phyloP scores from a whole-genome alignment of 2,329 filamentous ascomycete species.

The Exophiala aquamarina region DNA sequence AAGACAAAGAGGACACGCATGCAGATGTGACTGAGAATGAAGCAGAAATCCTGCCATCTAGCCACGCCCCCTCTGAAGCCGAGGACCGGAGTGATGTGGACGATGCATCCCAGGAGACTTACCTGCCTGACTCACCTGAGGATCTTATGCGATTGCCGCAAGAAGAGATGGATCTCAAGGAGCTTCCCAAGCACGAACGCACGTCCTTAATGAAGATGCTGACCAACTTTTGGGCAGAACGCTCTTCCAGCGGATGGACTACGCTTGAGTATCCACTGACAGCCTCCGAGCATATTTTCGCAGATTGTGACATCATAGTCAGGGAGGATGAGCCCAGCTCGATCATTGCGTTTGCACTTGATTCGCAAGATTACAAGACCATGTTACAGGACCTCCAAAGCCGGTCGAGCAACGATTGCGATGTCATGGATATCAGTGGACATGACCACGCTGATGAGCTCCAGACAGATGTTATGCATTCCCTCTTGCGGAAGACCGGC shows the following conservation, averaged over 20 bases:
- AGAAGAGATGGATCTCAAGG: constrained; percentile 61
- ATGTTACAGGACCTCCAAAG: constrained; percentile 62
- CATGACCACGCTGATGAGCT: constrained; percentile 38
- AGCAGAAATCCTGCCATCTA: constrained; percentile 48
- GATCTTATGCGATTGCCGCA: constrained; percentile 51
- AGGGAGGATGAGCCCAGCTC: constrained; percentile 97
- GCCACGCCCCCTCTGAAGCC: constrained; percentile 60
- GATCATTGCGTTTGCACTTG: constrained; percentile 87
- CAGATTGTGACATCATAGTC: constrained; percentile 94
- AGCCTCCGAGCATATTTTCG: constrained; percentile 89
- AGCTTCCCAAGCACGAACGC: constrained; percentile 89
- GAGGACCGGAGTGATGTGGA: constrained; percentile 69
- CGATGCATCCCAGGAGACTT: constrained; percentile 69
- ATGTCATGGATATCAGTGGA: constrained; percentile 34
- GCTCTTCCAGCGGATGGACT: constrained; percentile 92
- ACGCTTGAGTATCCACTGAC: constrained; percentile 88
- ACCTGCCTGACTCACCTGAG: constrained; percentile 54
- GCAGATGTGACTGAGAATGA: constrained; percentile 39
- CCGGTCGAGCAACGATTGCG: constrained; percentile 23
- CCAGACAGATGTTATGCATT: constrained; percentile 79
- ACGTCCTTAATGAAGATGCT: constrained; percentile 92
- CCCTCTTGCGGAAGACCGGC: constrained; percentile 77
- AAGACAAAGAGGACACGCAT: constrained; percentile 36
- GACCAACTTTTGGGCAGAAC: constrained; percentile 97
- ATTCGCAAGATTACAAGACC: constrained; percentile 79